These are phyloP conservation scores for Ustilago tritici DNA, from an alignment of 1,284 basidiomycete species.

Conservation along the genomic window DNA sequence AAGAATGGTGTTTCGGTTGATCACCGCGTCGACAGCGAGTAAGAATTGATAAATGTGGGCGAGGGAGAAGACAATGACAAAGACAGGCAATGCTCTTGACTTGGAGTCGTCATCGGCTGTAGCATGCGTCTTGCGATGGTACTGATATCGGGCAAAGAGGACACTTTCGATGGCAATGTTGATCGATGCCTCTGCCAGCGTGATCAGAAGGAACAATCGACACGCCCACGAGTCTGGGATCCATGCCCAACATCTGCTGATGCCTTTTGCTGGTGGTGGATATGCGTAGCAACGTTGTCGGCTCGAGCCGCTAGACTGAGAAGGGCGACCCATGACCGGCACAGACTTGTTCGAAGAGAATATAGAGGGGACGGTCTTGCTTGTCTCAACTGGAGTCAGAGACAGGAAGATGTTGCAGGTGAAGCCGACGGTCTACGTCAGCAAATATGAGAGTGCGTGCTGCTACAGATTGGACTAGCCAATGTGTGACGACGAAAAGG, in stretches of 20 bases:
- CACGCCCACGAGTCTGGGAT: conserved; percentile 53
- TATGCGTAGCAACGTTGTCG: conserved; percentile 44
- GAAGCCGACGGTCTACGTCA: conserved; percentile 11
- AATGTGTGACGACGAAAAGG: conserved; percentile 9
- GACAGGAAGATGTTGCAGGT: conserved; percentile 3
- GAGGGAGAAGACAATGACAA: conserved; percentile 60
- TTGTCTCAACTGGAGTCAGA: not conserved
- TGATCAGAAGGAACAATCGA: conserved; percentile 58
- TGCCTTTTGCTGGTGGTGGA: conserved; percentile 36
- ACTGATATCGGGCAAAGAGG: conserved; percentile 53
- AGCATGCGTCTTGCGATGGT: conserved; percentile 39
- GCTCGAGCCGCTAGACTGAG: conserved; percentile 24
- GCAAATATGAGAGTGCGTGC: not conserved
- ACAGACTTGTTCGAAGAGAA: conserved; percentile 1
- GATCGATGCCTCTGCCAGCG: conserved; percentile 54
- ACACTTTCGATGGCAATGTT: conserved; percentile 61
- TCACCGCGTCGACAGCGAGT: conserved; percentile 57
- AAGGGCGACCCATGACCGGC: conserved; percentile 39
- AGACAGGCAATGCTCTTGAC: conserved; percentile 54
- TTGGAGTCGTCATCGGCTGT: conserved; percentile 42
- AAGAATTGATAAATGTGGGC: conserved; percentile 61
- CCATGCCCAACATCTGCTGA: conserved; percentile 43
- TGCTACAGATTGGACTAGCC: conserved; percentile 25
- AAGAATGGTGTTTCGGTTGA: conserved; percentile 62
- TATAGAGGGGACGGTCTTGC: not conserved